Evolutionary conservation across 441 rosid species (phyloP).

Genomic region (Kokia cookei): DNA sequence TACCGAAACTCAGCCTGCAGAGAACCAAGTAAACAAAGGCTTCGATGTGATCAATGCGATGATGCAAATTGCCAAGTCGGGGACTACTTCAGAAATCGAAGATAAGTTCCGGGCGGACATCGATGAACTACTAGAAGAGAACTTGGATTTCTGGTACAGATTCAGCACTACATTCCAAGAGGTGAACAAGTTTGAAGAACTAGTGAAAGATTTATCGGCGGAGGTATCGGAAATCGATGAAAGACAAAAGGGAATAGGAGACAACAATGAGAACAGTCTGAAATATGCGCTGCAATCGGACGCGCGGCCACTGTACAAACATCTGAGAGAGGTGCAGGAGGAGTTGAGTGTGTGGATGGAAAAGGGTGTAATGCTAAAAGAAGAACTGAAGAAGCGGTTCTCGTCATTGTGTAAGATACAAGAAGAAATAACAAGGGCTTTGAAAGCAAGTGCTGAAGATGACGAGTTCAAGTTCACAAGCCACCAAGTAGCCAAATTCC

Average conservation of each 20-base stretch:
- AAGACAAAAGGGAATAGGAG: conserved; percentile 51
- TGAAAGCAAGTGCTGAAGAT: conserved; percentile 61
- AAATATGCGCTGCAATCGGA: conserved; percentile 49
- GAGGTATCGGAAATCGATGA: conserved; percentile 53
- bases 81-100: conserved; percentile 38
- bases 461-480: conserved; percentile 65
- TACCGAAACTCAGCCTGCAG: conserved; percentile 13
- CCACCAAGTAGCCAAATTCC: conserved; percentile 86
- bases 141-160: conserved; percentile 74
- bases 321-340: conserved; percentile 58
- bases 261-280: conserved; percentile 17
- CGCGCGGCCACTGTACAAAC: conserved; percentile 67
- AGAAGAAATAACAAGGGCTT: conserved; percentile 57
- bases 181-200: conserved; percentile 67
- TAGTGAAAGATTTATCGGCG: conserved; percentile 54
- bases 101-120: conserved; percentile 45
- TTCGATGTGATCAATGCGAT: not conserved
- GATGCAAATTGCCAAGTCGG: conserved; percentile 23
- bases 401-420: conserved; percentile 62
- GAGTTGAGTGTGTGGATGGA: conserved; percentile 73
- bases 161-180: conserved; percentile 75
- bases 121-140: conserved; percentile 75
- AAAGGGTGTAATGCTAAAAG: conserved; percentile 47
- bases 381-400: conserved; percentile 62
- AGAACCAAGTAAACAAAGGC: conserved; percentile 33